Evolutionary conservation across 768 basidiomycete species (phyloP).

Genomic region (Naematelia aurantialba): DNA sequence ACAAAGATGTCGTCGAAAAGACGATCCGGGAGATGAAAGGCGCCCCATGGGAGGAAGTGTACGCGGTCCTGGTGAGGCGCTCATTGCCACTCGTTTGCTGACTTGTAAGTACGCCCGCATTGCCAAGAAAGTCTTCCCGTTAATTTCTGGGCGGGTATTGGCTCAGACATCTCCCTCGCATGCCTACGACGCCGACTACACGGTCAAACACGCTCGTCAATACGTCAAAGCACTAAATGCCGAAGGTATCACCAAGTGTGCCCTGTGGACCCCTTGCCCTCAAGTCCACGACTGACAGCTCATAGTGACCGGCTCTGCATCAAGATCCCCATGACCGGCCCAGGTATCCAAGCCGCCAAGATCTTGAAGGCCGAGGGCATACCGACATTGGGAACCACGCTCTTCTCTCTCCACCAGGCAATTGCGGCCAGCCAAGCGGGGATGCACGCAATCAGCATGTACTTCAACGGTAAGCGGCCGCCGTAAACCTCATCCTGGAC

Average conservation of each 20-base stretch:
- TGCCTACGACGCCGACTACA: slow-evolving; percentile 19
- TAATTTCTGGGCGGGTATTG: slow-evolving; percentile 29
- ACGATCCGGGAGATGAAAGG: slow-evolving; percentile 23
- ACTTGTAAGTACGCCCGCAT: not conserved
- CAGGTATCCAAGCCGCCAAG: slow-evolving; percentile 56
- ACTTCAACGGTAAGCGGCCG: slow-evolving; percentile 53
- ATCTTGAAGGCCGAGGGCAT: slow-evolving; percentile 55
- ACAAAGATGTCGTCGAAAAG: slow-evolving; percentile 26
- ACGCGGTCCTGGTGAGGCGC: slow-evolving; percentile 10
- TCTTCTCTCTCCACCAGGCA: slow-evolving; percentile 59
- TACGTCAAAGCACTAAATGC: slow-evolving; percentile 22
- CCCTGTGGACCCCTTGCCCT: not conserved
- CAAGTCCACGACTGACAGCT: not conserved
- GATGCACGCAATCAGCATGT: slow-evolving; percentile 58
- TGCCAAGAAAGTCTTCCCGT: slow-evolving; percentile 11
- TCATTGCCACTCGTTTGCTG: not conserved
- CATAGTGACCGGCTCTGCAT: slow-evolving; percentile 55
- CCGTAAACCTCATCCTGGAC: not conserved
- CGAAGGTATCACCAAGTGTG: slow-evolving; percentile 44
- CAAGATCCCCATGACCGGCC: slow-evolving; percentile 60
- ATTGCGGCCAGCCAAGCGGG: slow-evolving; percentile 58
- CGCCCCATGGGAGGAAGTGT: slow-evolving; percentile 12
- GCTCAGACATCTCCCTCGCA: slow-evolving; percentile 25
- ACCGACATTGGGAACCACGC: slow-evolving; percentile 57
- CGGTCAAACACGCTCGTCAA: slow-evolving; percentile 17